Evolutionary conservation across 169 alveolate genomes (phyloP).

Genomic region (Babesia gibsoni): DNA sequence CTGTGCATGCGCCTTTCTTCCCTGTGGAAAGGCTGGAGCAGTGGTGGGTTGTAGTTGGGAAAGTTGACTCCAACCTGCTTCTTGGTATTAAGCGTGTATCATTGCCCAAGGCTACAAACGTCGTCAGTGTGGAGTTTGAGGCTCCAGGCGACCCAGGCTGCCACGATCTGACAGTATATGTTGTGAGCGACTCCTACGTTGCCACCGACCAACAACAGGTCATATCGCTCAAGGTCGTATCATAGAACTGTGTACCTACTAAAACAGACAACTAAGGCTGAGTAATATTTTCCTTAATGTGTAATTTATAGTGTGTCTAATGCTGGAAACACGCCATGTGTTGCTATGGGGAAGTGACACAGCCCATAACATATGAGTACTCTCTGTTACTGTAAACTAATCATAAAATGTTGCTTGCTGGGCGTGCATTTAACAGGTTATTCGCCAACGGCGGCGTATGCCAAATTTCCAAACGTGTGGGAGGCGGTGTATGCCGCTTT

Average conservation of each 20-base stretch:
- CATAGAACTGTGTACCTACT: no score
- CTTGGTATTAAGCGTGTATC: conserved; percentile 85
- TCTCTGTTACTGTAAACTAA: no score
- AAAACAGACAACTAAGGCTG: no score
- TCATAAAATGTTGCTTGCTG: conserved; percentile 9
- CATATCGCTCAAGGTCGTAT: conserved; percentile 28
- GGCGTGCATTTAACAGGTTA: background rate
- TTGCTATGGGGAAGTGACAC: no score
- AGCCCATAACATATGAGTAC: no score
- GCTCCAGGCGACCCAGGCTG: conserved; percentile 79
- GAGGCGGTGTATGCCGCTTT: background rate
- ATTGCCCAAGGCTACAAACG: conserved; percentile 49
- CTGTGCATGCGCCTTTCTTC: conserved; percentile 90
- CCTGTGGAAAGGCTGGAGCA: conserved; percentile 96
- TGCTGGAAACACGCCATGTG: no score
- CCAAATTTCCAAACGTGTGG: background rate
- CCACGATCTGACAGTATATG: conserved; percentile 73
- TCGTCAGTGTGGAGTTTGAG: conserved; percentile 77
- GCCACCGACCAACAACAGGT: conserved; percentile 77
- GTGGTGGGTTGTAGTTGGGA: conserved; percentile 99
- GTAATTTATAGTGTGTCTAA: no score
- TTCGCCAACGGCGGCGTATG: background rate
- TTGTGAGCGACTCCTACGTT: conserved; percentile 80
- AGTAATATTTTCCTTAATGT: no score
- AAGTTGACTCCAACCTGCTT: conserved; percentile 82